Percentiles rank a stretch among this genome's conserved stretches.
These are phyloP conservation scores for Posidonia oceanica DNA, from an alignment of 116 monocot genomes.

Conservation along the genomic window DNA sequence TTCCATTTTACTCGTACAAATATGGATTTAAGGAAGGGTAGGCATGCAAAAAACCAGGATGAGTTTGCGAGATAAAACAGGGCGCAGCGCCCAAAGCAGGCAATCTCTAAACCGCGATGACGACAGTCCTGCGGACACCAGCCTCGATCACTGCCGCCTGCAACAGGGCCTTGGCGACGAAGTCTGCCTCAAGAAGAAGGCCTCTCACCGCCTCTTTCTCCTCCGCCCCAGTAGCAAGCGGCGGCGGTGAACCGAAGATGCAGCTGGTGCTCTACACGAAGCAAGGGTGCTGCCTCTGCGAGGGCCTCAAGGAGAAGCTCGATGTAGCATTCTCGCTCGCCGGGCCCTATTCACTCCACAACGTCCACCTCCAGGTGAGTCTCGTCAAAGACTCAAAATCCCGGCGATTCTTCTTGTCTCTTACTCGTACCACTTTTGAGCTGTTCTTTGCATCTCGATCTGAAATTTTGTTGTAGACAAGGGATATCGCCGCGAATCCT, in stretches of 20 bases:
- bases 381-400: not conserved
- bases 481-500: conserved; percentile 60
- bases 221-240: conserved; percentile 5
- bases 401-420: no score
- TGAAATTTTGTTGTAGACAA: conserved; percentile 23
- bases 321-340: conserved; percentile 55
- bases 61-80: no score
- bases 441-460: not conserved
- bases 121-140: conserved; percentile 9
- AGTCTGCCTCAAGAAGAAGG: conserved; percentile 6
- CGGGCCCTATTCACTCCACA: conserved; percentile 34
- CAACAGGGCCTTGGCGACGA: not conserved
- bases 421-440: no score
- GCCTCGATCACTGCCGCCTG: conserved; percentile 1
- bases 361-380: conserved; percentile 47
- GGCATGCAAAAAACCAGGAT: no score
- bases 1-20: no score
- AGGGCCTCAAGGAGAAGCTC: conserved; percentile 97
- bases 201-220: conserved; percentile 9
- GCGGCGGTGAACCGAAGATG: conserved; percentile 6
- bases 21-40: no score
- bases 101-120: not conserved
- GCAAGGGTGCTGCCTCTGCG: conserved; percentile 94
- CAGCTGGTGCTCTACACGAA: conserved; percentile 83
- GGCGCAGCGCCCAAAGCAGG: no score